phyloP scores from a whole-genome alignment of 805 yeast genomes.

The Sungouiozyma ichnusensis region DNA sequence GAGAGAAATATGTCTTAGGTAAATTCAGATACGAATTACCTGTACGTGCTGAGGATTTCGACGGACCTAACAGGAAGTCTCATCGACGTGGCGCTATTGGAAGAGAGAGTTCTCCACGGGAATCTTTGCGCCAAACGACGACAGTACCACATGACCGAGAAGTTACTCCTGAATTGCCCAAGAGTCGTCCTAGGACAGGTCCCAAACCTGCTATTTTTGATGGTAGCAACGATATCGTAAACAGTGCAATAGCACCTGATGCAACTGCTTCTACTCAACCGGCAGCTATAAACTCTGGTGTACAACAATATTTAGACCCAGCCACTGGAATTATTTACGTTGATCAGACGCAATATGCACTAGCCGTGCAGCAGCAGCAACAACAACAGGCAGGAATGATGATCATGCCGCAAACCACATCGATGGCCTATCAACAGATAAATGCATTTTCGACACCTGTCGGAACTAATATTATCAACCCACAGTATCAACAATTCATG shows the following conservation, averaged over 20 bases:
- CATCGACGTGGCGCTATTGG: conserved; percentile 12
- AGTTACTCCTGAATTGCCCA: conserved; percentile 28
- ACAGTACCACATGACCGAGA: conserved; percentile 32
- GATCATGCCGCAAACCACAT: conserved; percentile 10
- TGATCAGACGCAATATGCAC: conserved; percentile 50
- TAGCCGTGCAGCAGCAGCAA: conserved; percentile 17
- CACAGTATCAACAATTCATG: conserved; percentile 20
- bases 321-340: conserved; percentile 59
- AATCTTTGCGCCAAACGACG: background rate
- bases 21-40: conserved; percentile 32
- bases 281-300: conserved; percentile 22
- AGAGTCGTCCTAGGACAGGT: conserved; percentile 17
- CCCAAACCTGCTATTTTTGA: conserved; percentile 30
- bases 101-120: conserved; percentile 26
- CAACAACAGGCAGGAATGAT: conserved; percentile 7
- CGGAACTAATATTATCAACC: conserved; percentile 20
- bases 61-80: background rate
- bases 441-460: conserved; percentile 23
- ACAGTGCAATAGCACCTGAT: conserved; percentile 3
- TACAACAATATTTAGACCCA: conserved; percentile 64
- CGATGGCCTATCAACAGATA: conserved; percentile 13
- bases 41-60: conserved; percentile 24
- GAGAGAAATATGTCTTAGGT: conserved; percentile 62
- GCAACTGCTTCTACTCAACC: conserved; percentile 14
- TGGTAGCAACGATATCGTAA: conserved; percentile 11